These are phyloP conservation scores for Lentinula novae-zelandiae DNA, from an alignment of 1,284 basidiomycete species.

Conservation along the genomic window DNA sequence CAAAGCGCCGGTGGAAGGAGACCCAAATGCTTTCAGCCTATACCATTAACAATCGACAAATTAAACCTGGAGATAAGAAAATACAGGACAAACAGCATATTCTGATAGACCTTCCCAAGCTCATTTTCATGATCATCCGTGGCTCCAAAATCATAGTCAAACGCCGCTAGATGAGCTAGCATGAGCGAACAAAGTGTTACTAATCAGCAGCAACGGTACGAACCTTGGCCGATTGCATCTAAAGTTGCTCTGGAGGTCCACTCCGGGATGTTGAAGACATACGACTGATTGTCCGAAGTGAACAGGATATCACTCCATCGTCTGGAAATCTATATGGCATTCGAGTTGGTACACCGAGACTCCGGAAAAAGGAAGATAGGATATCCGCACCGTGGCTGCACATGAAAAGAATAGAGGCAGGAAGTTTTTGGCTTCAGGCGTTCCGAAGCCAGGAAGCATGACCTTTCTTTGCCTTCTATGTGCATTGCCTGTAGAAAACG, in stretches of 20 bases:
- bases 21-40: constrained; percentile 8
- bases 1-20: constrained; percentile 4
- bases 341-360: background rate
- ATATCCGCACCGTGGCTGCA: constrained; percentile 27
- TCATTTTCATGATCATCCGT: constrained; percentile 4
- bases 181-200: background rate
- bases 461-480: constrained; percentile 43
- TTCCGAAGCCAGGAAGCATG: constrained; percentile 41
- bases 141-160: constrained; percentile 14
- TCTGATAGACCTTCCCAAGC: constrained; percentile 7
- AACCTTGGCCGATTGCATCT: constrained; percentile 45
- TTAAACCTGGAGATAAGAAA: background rate
- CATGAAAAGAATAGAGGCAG: constrained; percentile 31
- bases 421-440: constrained; percentile 34
- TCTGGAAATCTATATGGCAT: background rate
- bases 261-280: constrained; percentile 35
- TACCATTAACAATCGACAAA: background rate
- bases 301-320: constrained; percentile 38
- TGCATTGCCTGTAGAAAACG: constrained; percentile 29
- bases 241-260: constrained; percentile 40
- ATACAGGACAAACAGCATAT: constrained; percentile 11
- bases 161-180: constrained; percentile 7
- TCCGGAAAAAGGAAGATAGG: constrained; percentile 11
- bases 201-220: background rate
- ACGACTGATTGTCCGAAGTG: constrained; percentile 27